Evolutionary conservation across 768 basidiomycete species (phyloP), one percentile per base, ranked within the genome.

Genomic region (Porphyrellus cyaneotinctus): DNA sequence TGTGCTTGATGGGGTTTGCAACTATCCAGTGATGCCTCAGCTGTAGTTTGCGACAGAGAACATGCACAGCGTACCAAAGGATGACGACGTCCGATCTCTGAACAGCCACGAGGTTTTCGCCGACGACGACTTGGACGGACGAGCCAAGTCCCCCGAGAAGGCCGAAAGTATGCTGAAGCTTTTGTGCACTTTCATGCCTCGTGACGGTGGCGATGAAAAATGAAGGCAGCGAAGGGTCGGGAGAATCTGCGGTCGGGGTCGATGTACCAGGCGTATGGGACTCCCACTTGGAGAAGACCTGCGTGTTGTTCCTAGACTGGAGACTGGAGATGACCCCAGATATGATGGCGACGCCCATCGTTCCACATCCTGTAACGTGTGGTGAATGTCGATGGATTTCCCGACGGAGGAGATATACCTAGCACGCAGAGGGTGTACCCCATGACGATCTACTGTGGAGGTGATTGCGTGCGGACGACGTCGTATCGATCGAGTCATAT

Each of bases 271-370:
- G 80, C 2, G 81, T 85, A 70, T 84, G 82, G 3, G 78, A 80
- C 67, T 84, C 83, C 84, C 84, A 85, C 65, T 85, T 84, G 36
- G 67, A 69, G 23, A 62, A 39, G 52, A 65, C 55, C 43, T 49
- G 53, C n/a, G 52, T 43, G 43, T 65, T 58, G 45, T 47, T 72
- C 64, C 54, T 78, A 64, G 78, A 64, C 44, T 92, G 80, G 38
- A 97, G 82, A 64, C 90, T 90, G 57, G 86, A 81, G 46, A 97
- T 75, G 37, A 97, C 88, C 41, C 97, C 97, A 22, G 95, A 95
- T 44, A 94, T 81, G 68, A 99, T 80, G 53, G 97, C 94, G 61
- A 97, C 73, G 52, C 97, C 97, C 97, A 99, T 98, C 12, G 95
- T 98, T 52, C 97, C 97, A 70, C 97, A 98, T 78, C 95, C 97